A percentile compares a stretch with the other conserved stretches of the same genome.
Evolutionary conservation across 176 grass and related monocot genomes (phyloP).

Genomic region (Avena insularis): DNA sequence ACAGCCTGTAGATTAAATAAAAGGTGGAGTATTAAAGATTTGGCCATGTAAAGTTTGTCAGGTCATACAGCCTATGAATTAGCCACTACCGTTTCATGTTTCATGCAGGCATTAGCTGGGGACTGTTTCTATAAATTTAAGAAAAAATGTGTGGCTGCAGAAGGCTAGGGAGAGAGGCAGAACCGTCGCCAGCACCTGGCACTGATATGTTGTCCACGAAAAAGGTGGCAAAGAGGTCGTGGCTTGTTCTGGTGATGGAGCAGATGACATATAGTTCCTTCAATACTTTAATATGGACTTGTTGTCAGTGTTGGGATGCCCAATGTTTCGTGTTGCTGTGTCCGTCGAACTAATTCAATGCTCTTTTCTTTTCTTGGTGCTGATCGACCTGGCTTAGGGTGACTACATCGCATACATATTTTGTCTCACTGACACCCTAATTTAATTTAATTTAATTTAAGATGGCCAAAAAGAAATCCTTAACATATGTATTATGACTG

Average conservation of each 20-base stretch:
- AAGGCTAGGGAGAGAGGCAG: neutral
- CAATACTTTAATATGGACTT: no score
- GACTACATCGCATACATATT: no score
- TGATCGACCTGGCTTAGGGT: neutral
- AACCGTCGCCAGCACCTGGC: neutral
- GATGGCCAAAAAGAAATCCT: no score
- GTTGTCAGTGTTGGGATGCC: neutral
- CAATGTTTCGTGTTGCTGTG: neutral
- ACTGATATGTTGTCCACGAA: no score
- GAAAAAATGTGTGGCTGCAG: neutral
- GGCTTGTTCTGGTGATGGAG: no score
- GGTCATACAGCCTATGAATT: neutral
- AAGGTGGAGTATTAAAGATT: neutral
- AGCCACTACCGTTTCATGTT: neutral
- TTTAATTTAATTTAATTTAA: no score
- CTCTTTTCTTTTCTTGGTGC: neutral
- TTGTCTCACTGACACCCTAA: no score
- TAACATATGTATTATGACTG: neutral
- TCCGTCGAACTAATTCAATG: neutral
- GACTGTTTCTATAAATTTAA: neutral
- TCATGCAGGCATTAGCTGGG: neutral
- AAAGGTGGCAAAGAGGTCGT: no score
- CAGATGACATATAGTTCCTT: no score
- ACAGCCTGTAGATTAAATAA: neutral
- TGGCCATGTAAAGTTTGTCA: neutral